These are phyloP conservation scores for Linnemannia zychae DNA, from an alignment of 192 early-diverging fungal genomes.

Conservation along the genomic window DNA sequence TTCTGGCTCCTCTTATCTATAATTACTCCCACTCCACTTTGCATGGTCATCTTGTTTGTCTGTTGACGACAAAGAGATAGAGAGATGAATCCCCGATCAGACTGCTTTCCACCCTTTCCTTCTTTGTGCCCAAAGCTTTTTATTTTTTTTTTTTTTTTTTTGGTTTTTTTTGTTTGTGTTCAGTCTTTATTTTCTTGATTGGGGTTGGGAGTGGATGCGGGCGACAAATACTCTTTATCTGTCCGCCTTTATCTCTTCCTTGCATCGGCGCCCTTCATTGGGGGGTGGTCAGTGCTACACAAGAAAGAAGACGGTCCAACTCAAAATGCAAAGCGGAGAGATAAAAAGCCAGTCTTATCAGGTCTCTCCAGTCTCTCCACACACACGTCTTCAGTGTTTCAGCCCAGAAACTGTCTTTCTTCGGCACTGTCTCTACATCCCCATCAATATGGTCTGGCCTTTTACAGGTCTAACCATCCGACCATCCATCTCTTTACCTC, in stretches of 20 bases:
- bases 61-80: not conserved
- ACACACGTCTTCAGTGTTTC: not conserved
- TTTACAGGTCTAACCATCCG: not conserved
- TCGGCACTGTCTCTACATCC: not conserved
- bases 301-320: constrained; percentile 11
- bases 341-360: constrained; percentile 1
- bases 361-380: constrained; percentile 6
- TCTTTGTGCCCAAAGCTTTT: constrained; percentile 8
- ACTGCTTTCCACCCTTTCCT: not conserved
- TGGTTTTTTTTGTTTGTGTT: not conserved
- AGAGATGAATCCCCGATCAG: constrained; percentile 7
- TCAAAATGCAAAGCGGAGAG: not conserved
- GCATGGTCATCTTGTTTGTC: not conserved
- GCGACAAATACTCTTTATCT: not conserved
- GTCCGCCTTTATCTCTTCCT: not conserved
- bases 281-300: constrained; percentile 42
- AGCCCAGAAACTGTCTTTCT: constrained; percentile 6
- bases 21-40: not conserved
- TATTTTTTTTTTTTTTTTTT: not conserved
- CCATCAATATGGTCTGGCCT: too few species aligned
- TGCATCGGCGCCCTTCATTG: not conserved
- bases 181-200: not conserved
- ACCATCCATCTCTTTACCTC: not conserved
- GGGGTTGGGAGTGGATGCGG: not conserved
- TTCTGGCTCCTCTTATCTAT: constrained; percentile 10